Evolutionary conservation across 2,329 filamentous ascomycete genomes (phyloP).

Genomic region (Zymoseptoria pseudotritici): DNA sequence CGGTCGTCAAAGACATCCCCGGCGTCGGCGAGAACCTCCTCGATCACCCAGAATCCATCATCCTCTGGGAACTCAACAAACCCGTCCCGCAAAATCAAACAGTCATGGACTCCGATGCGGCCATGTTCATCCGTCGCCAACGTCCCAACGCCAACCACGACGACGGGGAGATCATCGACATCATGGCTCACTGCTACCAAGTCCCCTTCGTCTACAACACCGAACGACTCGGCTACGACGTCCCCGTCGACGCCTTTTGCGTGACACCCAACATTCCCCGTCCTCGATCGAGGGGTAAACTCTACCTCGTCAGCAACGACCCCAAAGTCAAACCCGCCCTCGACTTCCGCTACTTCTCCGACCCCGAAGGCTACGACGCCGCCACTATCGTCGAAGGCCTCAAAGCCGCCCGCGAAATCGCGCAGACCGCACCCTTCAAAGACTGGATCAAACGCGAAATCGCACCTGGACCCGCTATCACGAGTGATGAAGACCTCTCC

Average conservation of each 20-base stretch:
- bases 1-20: constrained; percentile 53
- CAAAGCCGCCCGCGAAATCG: constrained; percentile 68
- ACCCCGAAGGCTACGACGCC: constrained; percentile 77
- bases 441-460: constrained; percentile 78
- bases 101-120: constrained; percentile 85
- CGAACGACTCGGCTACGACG: constrained; percentile 63
- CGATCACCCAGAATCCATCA: constrained; percentile 60
- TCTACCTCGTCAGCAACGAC: constrained; percentile 71
- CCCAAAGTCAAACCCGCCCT: constrained; percentile 72
- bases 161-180: constrained; percentile 70
- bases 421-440: constrained; percentile 68
- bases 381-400: constrained; percentile 72
- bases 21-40: constrained; percentile 58
- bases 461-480: constrained; percentile 64
- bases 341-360: constrained; percentile 85
- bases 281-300: constrained; percentile 66
- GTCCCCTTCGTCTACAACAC: constrained; percentile 90
- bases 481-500: constrained; percentile 71
- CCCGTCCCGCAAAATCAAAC: constrained; percentile 73
- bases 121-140: constrained; percentile 79
- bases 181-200: constrained; percentile 98
- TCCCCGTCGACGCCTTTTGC: constrained; percentile 72
- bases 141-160: constrained; percentile 57
- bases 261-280: constrained; percentile 90
- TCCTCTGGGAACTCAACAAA: constrained; percentile 72